phyloP scores from a whole-genome alignment of 805 yeast genomes.

The Kockiozyma suomiensis region DNA sequence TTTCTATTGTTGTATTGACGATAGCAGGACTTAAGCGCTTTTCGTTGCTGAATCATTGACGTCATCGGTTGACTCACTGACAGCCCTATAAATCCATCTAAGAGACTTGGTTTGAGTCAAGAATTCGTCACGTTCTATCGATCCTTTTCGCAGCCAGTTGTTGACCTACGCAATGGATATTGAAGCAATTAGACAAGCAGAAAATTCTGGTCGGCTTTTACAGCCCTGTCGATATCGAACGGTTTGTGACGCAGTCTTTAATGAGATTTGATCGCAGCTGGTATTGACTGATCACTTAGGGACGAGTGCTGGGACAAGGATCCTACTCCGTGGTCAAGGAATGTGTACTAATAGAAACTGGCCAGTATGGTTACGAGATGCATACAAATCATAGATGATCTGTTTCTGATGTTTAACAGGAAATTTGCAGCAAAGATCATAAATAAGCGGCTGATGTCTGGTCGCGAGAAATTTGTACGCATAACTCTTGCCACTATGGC shows the following conservation, averaged over 20 bases:
- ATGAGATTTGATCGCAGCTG: not conserved
- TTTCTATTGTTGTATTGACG: no score
- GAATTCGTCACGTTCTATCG: no score
- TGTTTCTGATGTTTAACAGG: conserved; percentile 28
- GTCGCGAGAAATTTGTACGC: conserved; percentile 52
- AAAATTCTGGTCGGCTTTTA: not conserved
- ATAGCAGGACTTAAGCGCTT: no score
- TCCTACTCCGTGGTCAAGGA: conserved; percentile 50
- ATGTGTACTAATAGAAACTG: conserved; percentile 47
- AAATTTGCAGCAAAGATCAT: conserved; percentile 61
- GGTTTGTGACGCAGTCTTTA: not conserved
- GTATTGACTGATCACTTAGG: no score
- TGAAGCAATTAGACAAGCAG: conserved; percentile 1
- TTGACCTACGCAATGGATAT: not conserved
- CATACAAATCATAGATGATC: not conserved
- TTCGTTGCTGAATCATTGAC: no score
- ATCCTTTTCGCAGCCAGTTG: no score
- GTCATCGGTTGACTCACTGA: no score
- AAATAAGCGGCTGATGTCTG: conserved; percentile 53
- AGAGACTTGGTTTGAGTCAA: no score
- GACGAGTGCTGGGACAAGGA: conserved; percentile 48
- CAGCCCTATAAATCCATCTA: no score
- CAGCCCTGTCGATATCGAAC: conserved; percentile 22
- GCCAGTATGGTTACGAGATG: conserved; percentile 37
- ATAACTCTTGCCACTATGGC: conserved; percentile 22